Evolutionary conservation across 345 rosid species (phyloP), one percentile per base, ranked within the genome.

Genomic region (Gossypium ekmanianum): DNA sequence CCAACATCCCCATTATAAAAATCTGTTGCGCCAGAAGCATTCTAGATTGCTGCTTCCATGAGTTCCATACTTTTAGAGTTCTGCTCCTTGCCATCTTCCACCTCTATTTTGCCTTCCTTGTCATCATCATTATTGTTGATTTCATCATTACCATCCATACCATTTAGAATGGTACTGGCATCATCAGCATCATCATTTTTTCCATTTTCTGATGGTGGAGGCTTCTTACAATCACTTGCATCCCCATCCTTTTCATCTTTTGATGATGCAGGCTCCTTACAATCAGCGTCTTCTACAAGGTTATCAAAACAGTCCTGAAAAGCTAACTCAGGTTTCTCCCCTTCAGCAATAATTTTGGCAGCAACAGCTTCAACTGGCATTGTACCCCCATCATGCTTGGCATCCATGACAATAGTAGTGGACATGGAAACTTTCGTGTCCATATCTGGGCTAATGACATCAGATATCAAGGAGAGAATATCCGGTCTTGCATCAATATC

Each of bases 401-500:
- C 68, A 64, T 86, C 89, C 83, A 81, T 84, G 57, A 84, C 77
- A 78, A 75, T 67, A 16, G 80, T 80, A 68, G 87, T 75, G 39
- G 87, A 85, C 50, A 76, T 48, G 71, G 89, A 82, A 78, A 79
- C 57, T 86, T 87, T 91, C 55, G 73, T 81, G 54, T 86, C 94
- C 76, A 80, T 78, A 34, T 84, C 93, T 0, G 72, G 82, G 71
- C 74, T 79, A 76, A 62, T 29, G 58, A 76, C 69, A 57, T 81
- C 59, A 57, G 86, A 79, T 80, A 92, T 79, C 72, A 75, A 79
- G n/a, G 94, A 82, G 59, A 85, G 83, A 78, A 95, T 81, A 50
- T 88, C 87, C 0, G 87, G 88, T 77, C 85, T 89, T 34, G 89
- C 81, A 79, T 82, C 83, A 18, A 93, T 79, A 71, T 87, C 93